Percentiles rank a stretch among this genome's conserved stretches.
Evolutionary conservation across 305 asterid species (phyloP).

Genomic region (Striga hermonthica): DNA sequence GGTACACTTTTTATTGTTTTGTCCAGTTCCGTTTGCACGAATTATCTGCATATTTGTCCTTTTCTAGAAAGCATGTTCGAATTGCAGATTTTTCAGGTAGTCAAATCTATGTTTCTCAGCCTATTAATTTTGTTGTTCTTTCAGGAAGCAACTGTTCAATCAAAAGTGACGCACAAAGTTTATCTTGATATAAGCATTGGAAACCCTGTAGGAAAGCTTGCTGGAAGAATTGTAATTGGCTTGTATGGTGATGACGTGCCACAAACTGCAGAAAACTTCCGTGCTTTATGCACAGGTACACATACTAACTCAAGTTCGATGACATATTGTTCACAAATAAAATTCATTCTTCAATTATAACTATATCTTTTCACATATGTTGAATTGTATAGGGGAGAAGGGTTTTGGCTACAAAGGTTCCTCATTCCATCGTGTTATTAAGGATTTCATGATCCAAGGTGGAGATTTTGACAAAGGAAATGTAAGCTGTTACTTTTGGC

Average conservation of each 20-base stretch:
- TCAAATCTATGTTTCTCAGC: conserved; percentile 9
- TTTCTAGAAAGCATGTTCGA: conserved; percentile 7
- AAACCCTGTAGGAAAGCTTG: conserved; percentile 82
- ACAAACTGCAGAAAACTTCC: conserved; percentile 88
- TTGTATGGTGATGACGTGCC: conserved; percentile 94
- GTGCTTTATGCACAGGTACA: conserved; percentile 90
- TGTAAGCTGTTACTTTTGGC: conserved; percentile 45
- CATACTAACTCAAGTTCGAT: not conserved
- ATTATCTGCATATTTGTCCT: not conserved
- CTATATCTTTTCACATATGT: conserved; percentile 20
- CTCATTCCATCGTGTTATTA: conserved; percentile 82
- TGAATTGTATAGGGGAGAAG: conserved; percentile 65
- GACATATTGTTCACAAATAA: not conserved
- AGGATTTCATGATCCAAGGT: conserved; percentile 96
- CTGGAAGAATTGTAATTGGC: conserved; percentile 86
- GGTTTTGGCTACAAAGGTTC: conserved; percentile 96
- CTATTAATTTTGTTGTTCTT: conserved; percentile 21
- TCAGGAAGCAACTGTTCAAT: conserved; percentile 67
- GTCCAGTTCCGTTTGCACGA: not conserved
- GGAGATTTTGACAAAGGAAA: conserved; percentile 97
- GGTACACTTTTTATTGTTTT: not conserved
- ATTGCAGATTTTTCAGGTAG: conserved; percentile 11
- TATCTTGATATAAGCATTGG: conserved; percentile 89
- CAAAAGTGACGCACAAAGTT: conserved; percentile 85
- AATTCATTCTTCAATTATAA: conserved; percentile 4